phyloP scores from a whole-genome alignment of 495 filamentous ascomycete species.

The Pseudoneurospora amorphoporcata region DNA sequence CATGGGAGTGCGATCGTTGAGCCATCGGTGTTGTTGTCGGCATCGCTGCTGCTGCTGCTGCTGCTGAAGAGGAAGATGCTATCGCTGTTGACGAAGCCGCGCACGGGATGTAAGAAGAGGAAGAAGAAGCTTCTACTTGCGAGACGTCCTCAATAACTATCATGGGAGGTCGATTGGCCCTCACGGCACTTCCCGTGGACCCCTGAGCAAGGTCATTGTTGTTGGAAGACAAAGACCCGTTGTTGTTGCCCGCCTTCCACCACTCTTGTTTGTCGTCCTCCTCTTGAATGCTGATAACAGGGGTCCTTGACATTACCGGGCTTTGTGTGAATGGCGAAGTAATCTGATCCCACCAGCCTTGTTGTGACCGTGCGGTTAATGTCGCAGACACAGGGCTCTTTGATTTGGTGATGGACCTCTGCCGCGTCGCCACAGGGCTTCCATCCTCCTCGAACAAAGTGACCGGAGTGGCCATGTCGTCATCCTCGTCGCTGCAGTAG shows the following conservation, averaged over 20 bases:
- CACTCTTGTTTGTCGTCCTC: slow-evolving; percentile 15
- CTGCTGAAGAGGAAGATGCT: not conserved
- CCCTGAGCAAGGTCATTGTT: slow-evolving; percentile 5
- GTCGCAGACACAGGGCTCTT: slow-evolving; percentile 9
- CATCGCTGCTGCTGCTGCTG: slow-evolving; percentile 4
- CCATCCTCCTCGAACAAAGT: slow-evolving; percentile 43
- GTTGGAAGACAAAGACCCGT: slow-evolving; percentile 14
- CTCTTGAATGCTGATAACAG: slow-evolving; percentile 1
- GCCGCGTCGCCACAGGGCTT: slow-evolving; percentile 17
- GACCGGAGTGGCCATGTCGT: slow-evolving; percentile 28
- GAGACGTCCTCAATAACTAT: slow-evolving; percentile 12
- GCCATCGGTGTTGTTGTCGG: slow-evolving; percentile 8
- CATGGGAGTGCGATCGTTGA: slow-evolving; percentile 12
- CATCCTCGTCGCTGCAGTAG: slow-evolving; percentile 21
- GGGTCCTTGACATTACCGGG: not conserved
- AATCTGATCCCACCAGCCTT: slow-evolving; percentile 84
- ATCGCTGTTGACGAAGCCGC: not conserved
- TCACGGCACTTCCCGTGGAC: not conserved
- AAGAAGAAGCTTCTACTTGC: not conserved
- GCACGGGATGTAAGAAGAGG: not conserved
- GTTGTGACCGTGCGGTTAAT: slow-evolving; percentile 31
- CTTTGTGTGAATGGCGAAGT: slow-evolving; percentile 55
- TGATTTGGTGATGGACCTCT: slow-evolving; percentile 24
- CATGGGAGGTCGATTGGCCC: not conserved
- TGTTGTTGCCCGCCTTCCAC: slow-evolving; percentile 27